Evolutionary conservation across 352 stramenopile genomes (phyloP).

Genomic region (Pythium oligandrum): DNA sequence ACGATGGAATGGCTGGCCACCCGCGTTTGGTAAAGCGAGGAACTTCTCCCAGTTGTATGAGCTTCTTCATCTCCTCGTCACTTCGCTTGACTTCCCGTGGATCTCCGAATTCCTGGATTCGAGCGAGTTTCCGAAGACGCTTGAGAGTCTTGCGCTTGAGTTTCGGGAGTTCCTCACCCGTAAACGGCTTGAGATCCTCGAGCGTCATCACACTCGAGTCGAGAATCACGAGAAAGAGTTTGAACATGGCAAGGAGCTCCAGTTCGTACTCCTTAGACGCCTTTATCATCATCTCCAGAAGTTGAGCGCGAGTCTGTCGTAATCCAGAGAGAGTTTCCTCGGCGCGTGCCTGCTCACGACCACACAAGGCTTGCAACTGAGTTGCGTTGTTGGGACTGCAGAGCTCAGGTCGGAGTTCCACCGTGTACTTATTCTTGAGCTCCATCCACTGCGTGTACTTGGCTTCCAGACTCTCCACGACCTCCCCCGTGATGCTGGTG

Average conservation of each 20-base stretch:
- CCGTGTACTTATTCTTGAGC: conserved; percentile 39
- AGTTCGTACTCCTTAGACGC: conserved; percentile 39
- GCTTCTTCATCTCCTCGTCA: conserved; percentile 39
- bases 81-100: conserved; percentile 41
- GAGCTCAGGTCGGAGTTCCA: conserved; percentile 62
- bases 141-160: conserved; percentile 74
- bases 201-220: conserved; percentile 60
- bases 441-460: conserved; percentile 37
- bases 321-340: conserved; percentile 26
- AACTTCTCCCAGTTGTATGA: conserved; percentile 36
- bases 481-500: conserved; percentile 11
- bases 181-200: conserved; percentile 48
- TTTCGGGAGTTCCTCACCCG: conserved; percentile 34
- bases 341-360: conserved; percentile 42
- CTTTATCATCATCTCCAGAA: conserved; percentile 27
- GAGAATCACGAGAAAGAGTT: conserved; percentile 38
- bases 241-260: conserved; percentile 40
- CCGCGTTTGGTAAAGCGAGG: conserved; percentile 45
- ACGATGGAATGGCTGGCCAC: conserved; percentile 41
- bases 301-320: conserved; percentile 20
- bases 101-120: conserved; percentile 51
- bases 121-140: conserved; percentile 52
- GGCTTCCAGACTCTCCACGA: conserved; percentile 21
- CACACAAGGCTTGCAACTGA: conserved; percentile 46
- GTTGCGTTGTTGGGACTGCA: conserved; percentile 64